Evolutionary conservation across 768 basidiomycete genomes (phyloP).

Genomic region (Suillus subluteus): DNA sequence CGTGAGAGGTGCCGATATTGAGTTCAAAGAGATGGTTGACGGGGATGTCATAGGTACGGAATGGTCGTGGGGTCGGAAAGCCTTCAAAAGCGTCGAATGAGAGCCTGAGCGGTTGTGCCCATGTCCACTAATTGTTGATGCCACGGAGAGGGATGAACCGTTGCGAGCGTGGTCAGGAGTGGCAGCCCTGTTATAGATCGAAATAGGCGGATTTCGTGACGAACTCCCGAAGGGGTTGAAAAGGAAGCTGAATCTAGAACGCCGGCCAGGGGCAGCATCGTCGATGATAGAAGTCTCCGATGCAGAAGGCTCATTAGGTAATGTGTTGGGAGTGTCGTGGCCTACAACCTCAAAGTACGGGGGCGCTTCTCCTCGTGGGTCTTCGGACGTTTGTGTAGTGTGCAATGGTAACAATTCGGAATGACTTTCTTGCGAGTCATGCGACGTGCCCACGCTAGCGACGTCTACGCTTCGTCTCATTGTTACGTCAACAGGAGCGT

Average conservation of each 20-base stretch:
- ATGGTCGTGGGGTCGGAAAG: conserved; percentile 44
- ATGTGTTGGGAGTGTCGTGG: conserved; percentile 15
- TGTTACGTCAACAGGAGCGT: conserved; percentile 7
- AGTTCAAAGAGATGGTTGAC: conserved; percentile 70
- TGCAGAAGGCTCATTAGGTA: conserved; percentile 22
- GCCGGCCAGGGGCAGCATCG: conserved; percentile 26
- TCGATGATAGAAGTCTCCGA: background rate
- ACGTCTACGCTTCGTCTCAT: conserved; percentile 21
- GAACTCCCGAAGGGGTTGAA: conserved; percentile 41
- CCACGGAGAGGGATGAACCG: conserved; percentile 26
- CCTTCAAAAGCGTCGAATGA: conserved; percentile 24
- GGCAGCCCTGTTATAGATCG: conserved; percentile 23
- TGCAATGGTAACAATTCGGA: conserved; percentile 25
- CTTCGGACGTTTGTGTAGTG: conserved; percentile 19
- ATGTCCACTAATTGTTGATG: conserved; percentile 31
- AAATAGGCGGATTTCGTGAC: conserved; percentile 20
- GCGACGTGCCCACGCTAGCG: conserved; percentile 23
- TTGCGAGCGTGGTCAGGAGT: conserved; percentile 23
- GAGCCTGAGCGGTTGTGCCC: conserved; percentile 43
- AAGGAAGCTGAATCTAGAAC: conserved; percentile 55
- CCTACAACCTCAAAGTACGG: conserved; percentile 64
- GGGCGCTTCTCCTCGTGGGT: conserved; percentile 66
- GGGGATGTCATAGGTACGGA: conserved; percentile 58
- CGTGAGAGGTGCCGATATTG: conserved; percentile 75
- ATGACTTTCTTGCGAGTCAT: conserved; percentile 24